Percentiles rank a stretch among this genome's conserved stretches.
Conservation (phyloP, 208 protist species). For the Naegleria gruberi region DNA sequence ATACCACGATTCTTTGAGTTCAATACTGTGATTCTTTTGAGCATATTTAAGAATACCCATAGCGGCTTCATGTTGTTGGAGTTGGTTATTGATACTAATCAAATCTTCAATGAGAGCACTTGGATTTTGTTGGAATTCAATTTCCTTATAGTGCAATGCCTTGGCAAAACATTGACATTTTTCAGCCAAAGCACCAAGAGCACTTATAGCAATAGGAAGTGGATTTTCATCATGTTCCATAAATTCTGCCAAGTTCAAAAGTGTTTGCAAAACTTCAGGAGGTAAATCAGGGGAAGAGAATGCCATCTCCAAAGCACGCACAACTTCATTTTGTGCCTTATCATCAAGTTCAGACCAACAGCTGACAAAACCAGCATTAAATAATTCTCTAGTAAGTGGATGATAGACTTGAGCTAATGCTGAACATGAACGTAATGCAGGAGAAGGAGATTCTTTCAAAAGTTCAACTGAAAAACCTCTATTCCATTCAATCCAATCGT, state of each 20-base stretch:
- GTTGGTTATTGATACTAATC: slow-evolving; percentile 95
- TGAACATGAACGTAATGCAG: slow-evolving; percentile 63
- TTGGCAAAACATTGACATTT: slow-evolving; percentile 83
- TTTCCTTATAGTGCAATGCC: slow-evolving; percentile 87
- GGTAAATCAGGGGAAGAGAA: slow-evolving; percentile 60
- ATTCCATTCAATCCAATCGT: slow-evolving; percentile 81
- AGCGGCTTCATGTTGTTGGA: slow-evolving; percentile 94
- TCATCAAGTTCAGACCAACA: slow-evolving; percentile 74
- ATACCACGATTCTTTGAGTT: slow-evolving; percentile 52
- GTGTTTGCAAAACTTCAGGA: slow-evolving; percentile 78
- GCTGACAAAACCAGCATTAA: slow-evolving; percentile 75
- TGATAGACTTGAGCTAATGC: slow-evolving; percentile 53
- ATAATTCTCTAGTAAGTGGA: slow-evolving; percentile 67
- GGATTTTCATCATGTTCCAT: slow-evolving; percentile 85
- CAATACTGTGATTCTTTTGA: slow-evolving; percentile 67
- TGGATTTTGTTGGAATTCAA: slow-evolving; percentile 19
- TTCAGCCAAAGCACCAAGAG: slow-evolving; percentile 78
- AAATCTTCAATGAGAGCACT: slow-evolving; percentile 14
- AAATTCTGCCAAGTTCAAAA: slow-evolving; percentile 92
- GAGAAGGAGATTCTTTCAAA: slow-evolving; percentile 67
- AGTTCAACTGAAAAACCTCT: slow-evolving; percentile 66
- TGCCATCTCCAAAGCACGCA: slow-evolving; percentile 47
- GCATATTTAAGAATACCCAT: slow-evolving; percentile 90
- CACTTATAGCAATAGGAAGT: slow-evolving; percentile 65
- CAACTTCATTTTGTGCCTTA: slow-evolving; percentile 34